Evolutionary conservation across 2,329 filamentous ascomycete species (phyloP), one percentile per base, ranked within the genome.

Genomic region (Cordyceps cicadae): DNA sequence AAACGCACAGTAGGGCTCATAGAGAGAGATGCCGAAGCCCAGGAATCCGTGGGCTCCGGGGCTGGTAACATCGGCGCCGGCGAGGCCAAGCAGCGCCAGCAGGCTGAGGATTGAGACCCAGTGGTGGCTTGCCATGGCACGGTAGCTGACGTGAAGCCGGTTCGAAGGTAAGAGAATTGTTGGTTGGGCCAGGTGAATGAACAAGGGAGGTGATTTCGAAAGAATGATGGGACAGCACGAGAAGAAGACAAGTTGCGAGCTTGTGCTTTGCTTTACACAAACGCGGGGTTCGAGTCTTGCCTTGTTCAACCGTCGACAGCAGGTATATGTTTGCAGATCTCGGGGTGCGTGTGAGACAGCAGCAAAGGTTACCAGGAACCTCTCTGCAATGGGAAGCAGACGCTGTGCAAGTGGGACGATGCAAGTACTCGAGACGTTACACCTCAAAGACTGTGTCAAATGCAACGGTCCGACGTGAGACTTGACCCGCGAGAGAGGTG

Each of bases 1-100:
- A 50, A 67, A 72, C 14, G 71, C 68, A 51, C 71, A 73, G 14
- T 65, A 63, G 4, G 70, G 70, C n/a, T 69, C 34, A 43, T 65
- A 68, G 63, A 69, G 64, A 3, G 53, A 56, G 59, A 65, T 66
- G 43, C 64, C 65, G 29, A 61, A 62, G 21, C 65, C 65, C 32
- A 66, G 60, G 17, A 70, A 62, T 52, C 61, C 61, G 29, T 50
- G 46, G 29, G 53, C 41, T 43, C 34, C 45, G 51, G 51, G 52
- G 45, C 45, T 53, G 41, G 39, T 29, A 9, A 21, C 45, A 3
- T 50, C 53, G 21, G 52, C 53, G 45, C 24, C 34, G 52, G 24
- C 37, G 24, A 24, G 21, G 43, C 34, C 34, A 37, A 61, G 53
- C 11, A 61, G 46, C 53, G 59, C 45, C 46, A 52, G 29, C 29